These are phyloP conservation scores for Apiospora pterosperma DNA, from an alignment of 2,329 filamentous ascomycete species.

Conservation along the genomic window DNA sequence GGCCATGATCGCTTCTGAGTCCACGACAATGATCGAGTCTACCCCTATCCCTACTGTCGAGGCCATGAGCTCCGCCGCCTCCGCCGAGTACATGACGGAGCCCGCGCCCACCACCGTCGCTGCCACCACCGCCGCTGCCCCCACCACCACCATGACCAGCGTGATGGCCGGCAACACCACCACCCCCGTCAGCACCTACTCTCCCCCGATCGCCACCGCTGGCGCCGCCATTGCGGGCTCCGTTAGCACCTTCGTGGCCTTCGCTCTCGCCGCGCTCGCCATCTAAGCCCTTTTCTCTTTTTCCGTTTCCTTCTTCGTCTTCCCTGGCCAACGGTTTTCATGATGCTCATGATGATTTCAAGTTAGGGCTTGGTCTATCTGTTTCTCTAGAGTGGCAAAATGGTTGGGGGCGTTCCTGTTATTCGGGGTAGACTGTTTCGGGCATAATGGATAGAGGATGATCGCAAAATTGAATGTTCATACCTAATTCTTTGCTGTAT, in stretches of 20 bases:
- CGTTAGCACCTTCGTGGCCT: conserved; percentile 5
- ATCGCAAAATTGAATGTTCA: not conserved
- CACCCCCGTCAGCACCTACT: not conserved
- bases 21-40: not conserved
- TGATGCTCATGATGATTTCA: too few species aligned
- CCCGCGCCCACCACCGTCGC: not conserved
- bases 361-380: not conserved
- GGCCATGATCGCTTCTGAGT: not conserved
- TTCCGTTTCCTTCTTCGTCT: not conserved
- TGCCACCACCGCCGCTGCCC: not conserved
- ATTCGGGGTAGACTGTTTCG: not conserved
- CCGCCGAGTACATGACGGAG: not conserved
- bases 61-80: not conserved
- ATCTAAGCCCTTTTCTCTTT: not conserved
- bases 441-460: not conserved
- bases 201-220: not conserved
- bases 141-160: not conserved
- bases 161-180: conserved; percentile 7
- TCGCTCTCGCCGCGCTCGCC: conserved; percentile 4
- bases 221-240: not conserved
- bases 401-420: not conserved
- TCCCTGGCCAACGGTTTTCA: not conserved
- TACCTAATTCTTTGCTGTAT: not conserved
- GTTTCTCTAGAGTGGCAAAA: not conserved
- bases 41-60: not conserved